Base-by-base conservation (phyloP, 2,329 filamentous ascomycete species). In the Diplodia sapinea region DNA sequence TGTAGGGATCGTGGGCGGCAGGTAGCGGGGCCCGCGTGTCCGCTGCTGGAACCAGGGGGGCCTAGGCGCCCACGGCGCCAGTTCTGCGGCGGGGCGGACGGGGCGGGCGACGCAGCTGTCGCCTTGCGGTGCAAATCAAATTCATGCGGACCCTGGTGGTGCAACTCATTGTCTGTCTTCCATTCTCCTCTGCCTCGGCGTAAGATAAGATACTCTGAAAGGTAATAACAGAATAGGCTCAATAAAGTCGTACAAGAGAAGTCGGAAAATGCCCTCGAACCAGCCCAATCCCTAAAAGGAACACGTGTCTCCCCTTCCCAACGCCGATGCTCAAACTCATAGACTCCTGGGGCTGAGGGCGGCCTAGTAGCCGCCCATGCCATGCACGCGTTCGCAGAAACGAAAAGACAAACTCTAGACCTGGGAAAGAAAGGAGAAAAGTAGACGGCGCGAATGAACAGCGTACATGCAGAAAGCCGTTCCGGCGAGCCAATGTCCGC, bases 391-490 rank as follows among this genome's bases (percentile, higher is more conserved):
- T 49, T 61, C 57, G 57, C 57, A 61, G 38, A 61, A 61, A 61
- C 17, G 52, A 49, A 61, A 49, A 61, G 57, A 50, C 57, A 61
- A 61, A 61, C 40, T 61, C 57, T 61, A 61, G 57, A 40, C 23
- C 40, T 49, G 17, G 57, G 12, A 59, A n/a, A 20, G n/a, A 12
- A 12, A 61, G 23, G 12, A 47, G 17, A n/a, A 40, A 57, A 57
- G 20, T 31, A 33, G 57, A 61, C 40, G 3, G 23, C 40, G 26
- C 40, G 40, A 20, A 31, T 29, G 38, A 47, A 49, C 40, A 50
- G 57, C 57, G 40, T 49, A 49, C 40, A 61, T 61, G 57, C 57
- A 61, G 57, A 61, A 61, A 61, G 57, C 57, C 57, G 57, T 61
- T 61, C 11, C 40, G 23, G 40, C 40, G 57, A 26, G 57, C 57